A percentile compares a stretch with the other conserved stretches of the same genome.
Evolutionary conservation across 2,329 filamentous ascomycete genomes (phyloP).

Genomic region (Sclerotinia trifoliorum): DNA sequence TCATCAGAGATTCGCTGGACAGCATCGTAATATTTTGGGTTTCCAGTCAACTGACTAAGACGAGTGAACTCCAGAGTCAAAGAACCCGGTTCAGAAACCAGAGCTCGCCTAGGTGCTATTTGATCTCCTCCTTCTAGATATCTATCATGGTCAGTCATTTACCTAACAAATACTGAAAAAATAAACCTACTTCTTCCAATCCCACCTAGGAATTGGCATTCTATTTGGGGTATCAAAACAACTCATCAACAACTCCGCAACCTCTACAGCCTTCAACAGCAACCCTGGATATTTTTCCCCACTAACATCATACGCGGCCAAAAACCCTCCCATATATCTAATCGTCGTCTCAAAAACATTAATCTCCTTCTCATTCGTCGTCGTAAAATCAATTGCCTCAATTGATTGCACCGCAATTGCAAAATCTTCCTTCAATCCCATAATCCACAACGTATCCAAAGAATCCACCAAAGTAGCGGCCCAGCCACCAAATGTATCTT

Average conservation of each 20-base stretch:
- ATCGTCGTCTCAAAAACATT: slow-evolving; percentile 85
- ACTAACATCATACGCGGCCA: slow-evolving; percentile 85
- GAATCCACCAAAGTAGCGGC: slow-evolving; percentile 82
- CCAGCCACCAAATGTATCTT: slow-evolving; percentile 89
- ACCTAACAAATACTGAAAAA: background rate
- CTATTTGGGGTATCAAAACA: slow-evolving; percentile 86
- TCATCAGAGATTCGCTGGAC: slow-evolving; percentile 57
- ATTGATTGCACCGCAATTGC: slow-evolving; percentile 70
- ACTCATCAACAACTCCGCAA: slow-evolving; percentile 69
- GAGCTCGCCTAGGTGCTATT: slow-evolving; percentile 53
- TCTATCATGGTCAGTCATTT: slow-evolving; percentile 45
- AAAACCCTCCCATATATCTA: slow-evolving; percentile 81
- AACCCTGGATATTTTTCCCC: slow-evolving; percentile 65
- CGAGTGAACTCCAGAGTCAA: slow-evolving; percentile 62
- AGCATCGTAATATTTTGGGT: slow-evolving; percentile 62
- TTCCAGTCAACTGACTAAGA: slow-evolving; percentile 60
- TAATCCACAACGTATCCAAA: slow-evolving; percentile 83
- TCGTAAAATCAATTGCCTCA: slow-evolving; percentile 78
- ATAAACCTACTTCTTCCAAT: slow-evolving; percentile 52
- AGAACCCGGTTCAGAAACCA: slow-evolving; percentile 61
- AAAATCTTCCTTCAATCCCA: slow-evolving; percentile 77
- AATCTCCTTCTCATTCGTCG: slow-evolving; percentile 43
- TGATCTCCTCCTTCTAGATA: slow-evolving; percentile 52
- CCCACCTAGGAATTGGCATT: slow-evolving; percentile 64
- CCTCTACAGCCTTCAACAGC: slow-evolving; percentile 66